These are phyloP conservation scores for Yarrowia keelungensis DNA, from an alignment of 805 yeast genomes.

Conservation along the genomic window DNA sequence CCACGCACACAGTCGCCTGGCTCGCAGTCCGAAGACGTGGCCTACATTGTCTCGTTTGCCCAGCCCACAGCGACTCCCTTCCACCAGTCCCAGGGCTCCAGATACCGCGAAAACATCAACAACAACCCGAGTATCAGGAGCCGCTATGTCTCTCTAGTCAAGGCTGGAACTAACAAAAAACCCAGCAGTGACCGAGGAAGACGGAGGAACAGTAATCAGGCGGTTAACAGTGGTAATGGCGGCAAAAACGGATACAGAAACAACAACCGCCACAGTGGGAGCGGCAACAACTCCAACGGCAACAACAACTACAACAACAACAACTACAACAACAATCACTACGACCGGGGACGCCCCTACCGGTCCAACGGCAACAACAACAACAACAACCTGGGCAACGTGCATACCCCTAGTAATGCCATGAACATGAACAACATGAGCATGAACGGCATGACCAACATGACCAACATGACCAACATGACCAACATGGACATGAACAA, in stretches of 20 bases:
- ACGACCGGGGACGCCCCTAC: constrained; percentile 9
- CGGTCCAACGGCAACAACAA: constrained; percentile 11
- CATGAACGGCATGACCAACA: constrained; percentile 18
- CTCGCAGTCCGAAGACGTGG: constrained; percentile 35
- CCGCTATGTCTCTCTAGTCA: constrained; percentile 5
- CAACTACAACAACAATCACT: constrained; percentile 13
- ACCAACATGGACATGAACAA: constrained; percentile 40
- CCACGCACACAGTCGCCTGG: constrained; percentile 39
- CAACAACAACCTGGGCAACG: neutral
- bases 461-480: constrained; percentile 39
- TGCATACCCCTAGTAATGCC: neutral
- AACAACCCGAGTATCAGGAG: constrained; percentile 21
- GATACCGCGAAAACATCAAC: constrained; percentile 30
- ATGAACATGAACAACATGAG: constrained; percentile 2
- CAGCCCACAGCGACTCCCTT: constrained; percentile 40
- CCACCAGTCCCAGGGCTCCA: constrained; percentile 14
- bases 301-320: neutral
- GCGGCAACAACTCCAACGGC: neutral
- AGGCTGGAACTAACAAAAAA: constrained; percentile 27
- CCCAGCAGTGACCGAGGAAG: constrained; percentile 5
- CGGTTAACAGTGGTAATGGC: neutral
- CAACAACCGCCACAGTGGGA: neutral
- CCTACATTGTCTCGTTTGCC: constrained; percentile 40
- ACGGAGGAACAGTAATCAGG: neutral
- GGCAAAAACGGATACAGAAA: neutral